phyloP scores from a whole-genome alignment of 441 rosid species.

The Brassica balearica region DNA sequence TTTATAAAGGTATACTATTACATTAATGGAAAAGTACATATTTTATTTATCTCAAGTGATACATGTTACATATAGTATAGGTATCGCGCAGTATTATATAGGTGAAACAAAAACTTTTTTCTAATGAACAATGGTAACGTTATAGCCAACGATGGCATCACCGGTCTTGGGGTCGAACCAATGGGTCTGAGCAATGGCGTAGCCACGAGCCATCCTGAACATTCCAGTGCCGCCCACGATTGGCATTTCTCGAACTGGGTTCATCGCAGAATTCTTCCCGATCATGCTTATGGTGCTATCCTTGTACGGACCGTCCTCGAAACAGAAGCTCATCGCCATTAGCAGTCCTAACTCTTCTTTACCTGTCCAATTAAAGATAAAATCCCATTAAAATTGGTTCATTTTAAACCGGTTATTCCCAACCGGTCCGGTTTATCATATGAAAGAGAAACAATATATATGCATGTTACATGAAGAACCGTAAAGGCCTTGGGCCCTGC shows the following conservation, averaged over 20 bases:
- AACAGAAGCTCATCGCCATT: conserved; percentile 67
- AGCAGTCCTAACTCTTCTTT: conserved; percentile 57
- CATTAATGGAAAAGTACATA: not conserved
- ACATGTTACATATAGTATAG: not conserved
- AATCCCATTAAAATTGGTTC: conserved; percentile 25
- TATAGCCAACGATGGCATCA: conserved; percentile 70
- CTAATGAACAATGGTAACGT: conserved; percentile 61
- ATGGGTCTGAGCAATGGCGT: conserved; percentile 60
- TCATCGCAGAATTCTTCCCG: conserved; percentile 63
- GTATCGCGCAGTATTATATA: not conserved
- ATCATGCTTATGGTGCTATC: conserved; percentile 72
- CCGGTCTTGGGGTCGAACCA: conserved; percentile 54
- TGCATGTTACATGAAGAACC: conserved; percentile 47
- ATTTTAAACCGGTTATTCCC: conserved; percentile 1
- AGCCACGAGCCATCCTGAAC: conserved; percentile 74
- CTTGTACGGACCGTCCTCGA: conserved; percentile 60
- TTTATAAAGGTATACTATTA: not conserved
- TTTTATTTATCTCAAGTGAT: not conserved
- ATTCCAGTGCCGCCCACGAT: conserved; percentile 77
- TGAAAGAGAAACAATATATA: not conserved
- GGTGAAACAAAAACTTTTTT: not conserved
- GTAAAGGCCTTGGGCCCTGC: conserved; percentile 77
- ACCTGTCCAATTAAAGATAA: conserved; percentile 36
- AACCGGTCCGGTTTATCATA: not conserved
- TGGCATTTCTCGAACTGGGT: conserved; percentile 67